phyloP scores from a whole-genome alignment of 2,329 filamentous ascomycete species.

The Aureobasidium namibiae region DNA sequence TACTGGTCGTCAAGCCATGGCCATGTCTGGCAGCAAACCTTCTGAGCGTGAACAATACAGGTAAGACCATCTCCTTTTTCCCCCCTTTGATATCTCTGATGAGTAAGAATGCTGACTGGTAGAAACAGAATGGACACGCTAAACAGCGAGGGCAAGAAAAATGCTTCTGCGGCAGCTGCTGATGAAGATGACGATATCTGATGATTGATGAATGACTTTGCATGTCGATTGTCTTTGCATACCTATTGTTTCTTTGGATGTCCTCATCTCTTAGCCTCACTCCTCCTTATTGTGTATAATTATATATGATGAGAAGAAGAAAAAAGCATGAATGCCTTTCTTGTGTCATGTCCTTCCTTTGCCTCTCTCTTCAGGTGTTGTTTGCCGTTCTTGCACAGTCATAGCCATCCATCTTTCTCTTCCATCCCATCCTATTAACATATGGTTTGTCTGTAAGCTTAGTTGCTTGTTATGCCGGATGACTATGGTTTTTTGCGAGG shows the following conservation, averaged over 20 bases:
- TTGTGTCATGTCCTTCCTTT: no score
- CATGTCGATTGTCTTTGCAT: no score
- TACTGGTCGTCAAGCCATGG: conserved; percentile 72
- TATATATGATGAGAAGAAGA: not conserved
- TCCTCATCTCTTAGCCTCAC: not conserved
- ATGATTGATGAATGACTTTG: not conserved
- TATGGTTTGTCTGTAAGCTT: no score
- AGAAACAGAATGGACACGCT: conserved; percentile 30
- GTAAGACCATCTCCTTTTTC: not conserved
- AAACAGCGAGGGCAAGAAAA: conserved; percentile 35
- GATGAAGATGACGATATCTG: conserved; percentile 24
- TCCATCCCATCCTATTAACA: no score
- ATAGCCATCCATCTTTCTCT: no score
- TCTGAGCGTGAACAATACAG: conserved; percentile 3
- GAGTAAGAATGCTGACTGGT: not conserved
- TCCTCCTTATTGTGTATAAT: not conserved
- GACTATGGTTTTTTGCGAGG: no score
- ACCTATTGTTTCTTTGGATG: no score
- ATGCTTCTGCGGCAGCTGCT: conserved; percentile 18
- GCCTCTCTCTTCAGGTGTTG: no score
- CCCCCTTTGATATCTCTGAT: not conserved
- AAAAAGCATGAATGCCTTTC: no score
- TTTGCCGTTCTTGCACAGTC: no score
- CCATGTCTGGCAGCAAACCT: conserved; percentile 47
- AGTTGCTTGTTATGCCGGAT: no score